Percentiles rank a stretch among this genome's conserved stretches.
Evolutionary conservation across 2,329 filamentous ascomycete species (phyloP).

Genomic region (Paramyrothecium sp.): DNA sequence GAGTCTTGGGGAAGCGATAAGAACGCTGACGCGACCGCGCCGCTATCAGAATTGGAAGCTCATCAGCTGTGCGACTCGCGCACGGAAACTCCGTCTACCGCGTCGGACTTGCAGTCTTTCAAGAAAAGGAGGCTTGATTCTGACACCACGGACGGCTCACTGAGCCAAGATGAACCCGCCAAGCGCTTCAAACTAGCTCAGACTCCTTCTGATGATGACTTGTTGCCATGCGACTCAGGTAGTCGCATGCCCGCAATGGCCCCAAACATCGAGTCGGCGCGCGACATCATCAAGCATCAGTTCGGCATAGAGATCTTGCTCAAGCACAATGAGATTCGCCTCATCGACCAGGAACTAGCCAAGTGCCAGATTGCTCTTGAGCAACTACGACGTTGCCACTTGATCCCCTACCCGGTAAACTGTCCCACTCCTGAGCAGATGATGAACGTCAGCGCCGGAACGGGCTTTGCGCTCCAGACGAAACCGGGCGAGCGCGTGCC

Average conservation of each 20-base stretch:
- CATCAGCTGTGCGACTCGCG: constrained; percentile 24
- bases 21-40: constrained; percentile 40
- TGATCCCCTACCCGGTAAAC: constrained; percentile 84
- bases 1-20: constrained; percentile 58
- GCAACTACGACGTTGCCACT: constrained; percentile 86
- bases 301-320: constrained; percentile 88
- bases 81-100: constrained; percentile 19
- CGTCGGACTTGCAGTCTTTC: constrained; percentile 24
- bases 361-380: constrained; percentile 94
- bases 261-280: constrained; percentile 50
- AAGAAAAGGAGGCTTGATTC: constrained; percentile 39
- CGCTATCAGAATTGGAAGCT: constrained; percentile 31
- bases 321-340: constrained; percentile 90
- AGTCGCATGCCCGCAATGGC: constrained; percentile 12
- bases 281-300: constrained; percentile 78
- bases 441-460: constrained; percentile 70
- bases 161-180: constrained; percentile 21
- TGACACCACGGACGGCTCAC: constrained; percentile 25
- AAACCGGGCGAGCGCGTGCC: constrained; percentile 64
- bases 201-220: constrained; percentile 19
- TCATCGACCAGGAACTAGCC: constrained; percentile 94
- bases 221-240: constrained; percentile 13
- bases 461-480: constrained; percentile 66
- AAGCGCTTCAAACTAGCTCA: constrained; percentile 43
- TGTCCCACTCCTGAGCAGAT: constrained; percentile 65